Evolutionary conservation across 1,284 basidiomycete genomes (phyloP), one percentile per base, ranked within the genome.

Genomic region (Boletus holoroseus): DNA sequence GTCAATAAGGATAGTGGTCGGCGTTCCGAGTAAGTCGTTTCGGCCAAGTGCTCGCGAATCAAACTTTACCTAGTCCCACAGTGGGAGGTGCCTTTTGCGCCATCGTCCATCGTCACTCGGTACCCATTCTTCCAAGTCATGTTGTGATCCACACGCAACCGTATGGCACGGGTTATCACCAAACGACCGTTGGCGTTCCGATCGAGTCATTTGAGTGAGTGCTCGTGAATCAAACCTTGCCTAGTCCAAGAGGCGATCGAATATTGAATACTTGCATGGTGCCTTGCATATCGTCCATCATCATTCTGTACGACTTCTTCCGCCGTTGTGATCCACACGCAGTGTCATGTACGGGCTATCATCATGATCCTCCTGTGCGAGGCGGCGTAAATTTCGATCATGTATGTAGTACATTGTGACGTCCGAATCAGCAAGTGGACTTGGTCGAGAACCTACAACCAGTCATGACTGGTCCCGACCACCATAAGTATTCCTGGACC

Each of bases 1-100:
- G 45, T 45, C 36, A 32, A 48, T 47, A 47, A 35, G 55, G 44
- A 53, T 5, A 24, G 8, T 11, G 16, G 7, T 48, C 20, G 7
- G 27, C 45, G 20, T 39, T 39, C 20, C 22, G 30, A 31, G n/a
- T 32, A 28, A 22, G 28, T 27, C 37, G 9, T 36, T 38, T 38
- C 20, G 12, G 12, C 1, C 31, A 3, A 18, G n/a, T 8, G 24
- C 6, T 39, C 41, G 39, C 18, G 42, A 36, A 46, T 44, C 46
- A 45, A 51, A 35, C 52, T 39, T 37, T 44, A 20, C 16, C 12
- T 15, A 7, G 30, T 34, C 18, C 7, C 5, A 7, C 16, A 11
- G 8, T 11, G 34, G 5, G 22, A 22, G 4, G 20, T 24, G 13
- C 13, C 13, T 27, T 27, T 39, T 45, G 13, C 13, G 11, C 18